phyloP scores from a whole-genome alignment of 2,329 filamentous ascomycete genomes.

The Neofusicoccum kwambonambiense region DNA sequence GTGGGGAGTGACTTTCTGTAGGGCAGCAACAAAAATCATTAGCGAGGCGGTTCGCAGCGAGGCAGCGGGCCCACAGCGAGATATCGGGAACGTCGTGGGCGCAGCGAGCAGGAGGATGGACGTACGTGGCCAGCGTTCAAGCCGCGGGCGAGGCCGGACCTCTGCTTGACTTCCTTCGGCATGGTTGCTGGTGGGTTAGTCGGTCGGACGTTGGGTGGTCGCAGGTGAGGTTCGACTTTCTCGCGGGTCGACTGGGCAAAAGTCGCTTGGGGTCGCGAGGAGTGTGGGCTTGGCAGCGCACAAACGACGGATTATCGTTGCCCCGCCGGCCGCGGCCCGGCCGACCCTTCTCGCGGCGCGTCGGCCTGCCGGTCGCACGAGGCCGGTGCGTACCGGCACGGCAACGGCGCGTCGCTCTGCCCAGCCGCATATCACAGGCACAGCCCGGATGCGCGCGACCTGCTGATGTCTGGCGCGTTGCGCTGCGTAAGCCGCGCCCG shows the following conservation, averaged over 20 bases:
- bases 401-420: background rate
- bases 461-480: background rate
- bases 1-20: conserved; percentile 54
- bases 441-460: background rate
- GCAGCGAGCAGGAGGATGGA: conserved; percentile 28
- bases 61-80: conserved; percentile 2
- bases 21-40: conserved; percentile 27
- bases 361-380: background rate
- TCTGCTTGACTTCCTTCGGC: conserved; percentile 56
- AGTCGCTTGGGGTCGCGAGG: conserved; percentile 13
- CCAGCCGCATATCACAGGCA: background rate
- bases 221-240: conserved; percentile 8
- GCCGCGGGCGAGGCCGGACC: conserved; percentile 57
- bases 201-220: conserved; percentile 6
- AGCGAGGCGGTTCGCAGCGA: conserved; percentile 22
- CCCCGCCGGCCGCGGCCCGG: background rate
- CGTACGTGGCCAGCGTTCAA: conserved; percentile 67
- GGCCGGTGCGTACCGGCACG: background rate
- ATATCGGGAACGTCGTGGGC: background rate
- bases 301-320: conserved; percentile 11
- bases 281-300: conserved; percentile 18
- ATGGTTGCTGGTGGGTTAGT: conserved; percentile 41
- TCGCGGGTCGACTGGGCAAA: conserved; percentile 10
- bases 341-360: background rate
- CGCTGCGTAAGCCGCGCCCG: background rate